Evolutionary conservation across 352 stramenopile species (phyloP), one percentile per base, ranked within the genome.

Genomic region (Pythium sp.): DNA sequence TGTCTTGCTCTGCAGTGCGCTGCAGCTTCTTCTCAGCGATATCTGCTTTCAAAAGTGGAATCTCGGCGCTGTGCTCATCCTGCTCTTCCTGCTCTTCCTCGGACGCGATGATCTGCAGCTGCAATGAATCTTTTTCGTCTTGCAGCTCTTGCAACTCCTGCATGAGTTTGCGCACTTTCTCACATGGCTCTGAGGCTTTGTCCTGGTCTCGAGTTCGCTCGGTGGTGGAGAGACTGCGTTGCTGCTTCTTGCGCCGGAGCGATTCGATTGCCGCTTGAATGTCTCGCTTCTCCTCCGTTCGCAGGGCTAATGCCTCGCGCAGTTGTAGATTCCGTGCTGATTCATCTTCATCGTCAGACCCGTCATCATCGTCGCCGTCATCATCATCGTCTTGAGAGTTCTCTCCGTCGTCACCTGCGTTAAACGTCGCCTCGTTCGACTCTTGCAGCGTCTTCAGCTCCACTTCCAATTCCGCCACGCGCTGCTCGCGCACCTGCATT

Each of bases 271-370:
- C 83, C 0, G 83, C 81, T 43, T 87, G 67, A 43, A 91, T 84
- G 66, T 91, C 83, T 1, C 73, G 68, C 71, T 82, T 83, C 67
- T 91, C 83, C 62, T 91, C 83, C 49, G 66, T 70, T 9, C 83
- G 73, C 46, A 91, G 67, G 9, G 77, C 77, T 22, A 91, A 58
- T 18, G 72, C 74, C 66, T 89, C 81, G 6, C 72, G 66, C 2
- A 89, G 69, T 59, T 79, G 73, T 3, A 69, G 55, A 38, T 79
- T 75, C 41, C 69, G 64, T 1, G 59, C 62, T 26, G 70, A 64
- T 34, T 76, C 61, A 54, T 56, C 55, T 1, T 68, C 55, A 12
- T 57, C 41, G 14, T 64, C 54, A 5, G n/a, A 41, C 3, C 49
- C 64, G 20, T 71, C 24, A 1, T 56, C 24, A 0, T 67, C 57